Evolutionary conservation across 208 protist genomes (phyloP).

Genomic region (Phytomonas francai): DNA sequence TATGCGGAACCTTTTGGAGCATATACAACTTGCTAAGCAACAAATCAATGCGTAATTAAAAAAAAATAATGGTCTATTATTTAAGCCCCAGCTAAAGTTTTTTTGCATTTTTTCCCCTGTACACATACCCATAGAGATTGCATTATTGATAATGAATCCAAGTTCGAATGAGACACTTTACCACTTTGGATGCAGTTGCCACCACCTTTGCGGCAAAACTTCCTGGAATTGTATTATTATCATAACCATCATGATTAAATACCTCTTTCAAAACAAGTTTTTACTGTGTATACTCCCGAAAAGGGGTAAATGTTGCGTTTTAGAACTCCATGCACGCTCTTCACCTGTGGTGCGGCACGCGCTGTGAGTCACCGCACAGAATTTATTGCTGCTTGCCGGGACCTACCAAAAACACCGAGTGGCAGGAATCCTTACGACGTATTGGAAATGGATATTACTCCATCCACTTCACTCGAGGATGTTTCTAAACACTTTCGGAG

Average conservation of each 20-base stretch:
- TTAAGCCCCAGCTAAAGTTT: slow-evolving; percentile 3
- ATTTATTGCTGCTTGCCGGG: slow-evolving; percentile 59
- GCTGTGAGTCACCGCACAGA: slow-evolving; percentile 75
- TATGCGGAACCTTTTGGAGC: slow-evolving; percentile 65
- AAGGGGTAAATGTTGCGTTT: slow-evolving; percentile 20
- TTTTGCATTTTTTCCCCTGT: slow-evolving; percentile 4
- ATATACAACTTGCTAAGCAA: slow-evolving; percentile 74
- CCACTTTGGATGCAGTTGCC: neutral
- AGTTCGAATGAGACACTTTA: neutral
- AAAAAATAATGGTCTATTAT: neutral
- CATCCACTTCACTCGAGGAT: slow-evolving; percentile 64
- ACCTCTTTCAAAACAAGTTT: neutral
- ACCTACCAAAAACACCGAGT: slow-evolving; percentile 72
- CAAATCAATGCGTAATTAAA: slow-evolving; percentile 27
- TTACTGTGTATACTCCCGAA: neutral
- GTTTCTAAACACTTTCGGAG: slow-evolving; percentile 83
- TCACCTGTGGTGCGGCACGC: slow-evolving; percentile 17
- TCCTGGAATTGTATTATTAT: neutral
- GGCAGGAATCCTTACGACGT: slow-evolving; percentile 89
- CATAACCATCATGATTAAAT: neutral
- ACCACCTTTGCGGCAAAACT: neutral
- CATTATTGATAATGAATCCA: neutral
- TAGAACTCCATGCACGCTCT: slow-evolving; percentile 10
- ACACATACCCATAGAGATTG: slow-evolving; percentile 1
- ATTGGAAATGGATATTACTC: slow-evolving; percentile 72